Percentiles rank a stretch among this genome's conserved stretches.
phyloP scores from a whole-genome alignment of 257 asterid genomes.

The Anisodus tanguticus region DNA sequence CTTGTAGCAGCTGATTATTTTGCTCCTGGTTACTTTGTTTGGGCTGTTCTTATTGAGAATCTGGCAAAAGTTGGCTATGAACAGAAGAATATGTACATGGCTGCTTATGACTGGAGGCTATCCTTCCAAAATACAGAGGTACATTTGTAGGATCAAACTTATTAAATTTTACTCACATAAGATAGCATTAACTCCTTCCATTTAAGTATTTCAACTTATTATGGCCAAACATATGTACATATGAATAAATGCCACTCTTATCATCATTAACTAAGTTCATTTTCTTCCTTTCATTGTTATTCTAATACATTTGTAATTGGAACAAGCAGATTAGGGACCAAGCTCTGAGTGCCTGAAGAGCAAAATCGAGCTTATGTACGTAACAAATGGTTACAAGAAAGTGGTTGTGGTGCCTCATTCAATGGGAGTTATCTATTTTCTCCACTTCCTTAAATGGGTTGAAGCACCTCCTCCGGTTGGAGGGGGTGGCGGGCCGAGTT shows the following conservation, averaged over 20 bases:
- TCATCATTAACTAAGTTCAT: neutral
- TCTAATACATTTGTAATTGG: conserved; percentile 3
- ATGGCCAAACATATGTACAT: neutral
- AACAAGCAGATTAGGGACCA: conserved; percentile 30
- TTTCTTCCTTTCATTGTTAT: neutral
- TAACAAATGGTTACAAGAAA: conserved; percentile 32
- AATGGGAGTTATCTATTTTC: conserved; percentile 34
- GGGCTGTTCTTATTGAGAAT: conserved; percentile 35
- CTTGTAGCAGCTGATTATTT: conserved; percentile 35
- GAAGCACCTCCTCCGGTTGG: conserved; percentile 32
- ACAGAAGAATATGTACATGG: conserved; percentile 37
- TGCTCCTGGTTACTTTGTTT: conserved; percentile 30
- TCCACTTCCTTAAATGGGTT: conserved; percentile 36
- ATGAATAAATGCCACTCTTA: neutral
- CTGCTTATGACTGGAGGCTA: conserved; percentile 39
- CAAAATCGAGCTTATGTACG: conserved; percentile 35
- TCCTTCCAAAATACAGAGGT: conserved; percentile 35
- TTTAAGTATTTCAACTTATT: neutral
- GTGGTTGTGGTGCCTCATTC: conserved; percentile 38
- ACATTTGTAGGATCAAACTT: neutral
- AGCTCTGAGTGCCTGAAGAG: conserved; percentile 33
- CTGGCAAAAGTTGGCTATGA: conserved; percentile 33
- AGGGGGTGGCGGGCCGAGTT: conserved; percentile 29
- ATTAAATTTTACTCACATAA: neutral
- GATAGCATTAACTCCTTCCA: neutral